Conservation (phyloP, 768 basidiomycete species). For the Lanmaoa rubissima region DNA sequence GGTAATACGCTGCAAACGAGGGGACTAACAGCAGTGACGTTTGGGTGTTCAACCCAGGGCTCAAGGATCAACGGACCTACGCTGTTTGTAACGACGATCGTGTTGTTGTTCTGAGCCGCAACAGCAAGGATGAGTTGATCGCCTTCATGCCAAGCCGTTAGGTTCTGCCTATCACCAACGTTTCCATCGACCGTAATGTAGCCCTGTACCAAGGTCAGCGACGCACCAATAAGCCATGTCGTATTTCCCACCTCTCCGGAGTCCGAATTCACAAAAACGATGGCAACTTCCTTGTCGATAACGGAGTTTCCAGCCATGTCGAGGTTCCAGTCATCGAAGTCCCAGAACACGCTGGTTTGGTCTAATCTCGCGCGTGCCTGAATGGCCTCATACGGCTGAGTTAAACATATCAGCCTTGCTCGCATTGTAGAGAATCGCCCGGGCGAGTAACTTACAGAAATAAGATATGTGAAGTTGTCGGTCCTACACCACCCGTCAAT, state of each 20-base stretch:
- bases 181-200: not conserved
- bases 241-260: not conserved
- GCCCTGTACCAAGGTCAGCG: not conserved
- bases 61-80: not conserved
- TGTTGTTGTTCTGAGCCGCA: not conserved
- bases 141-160: not conserved
- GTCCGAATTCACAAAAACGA: not conserved
- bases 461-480: not conserved
- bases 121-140: not conserved
- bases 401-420: not conserved
- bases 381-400: not conserved
- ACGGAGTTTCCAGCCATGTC: not conserved
- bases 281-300: not conserved
- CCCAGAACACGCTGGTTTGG: not conserved
- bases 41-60: not conserved
- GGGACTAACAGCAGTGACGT: not conserved
- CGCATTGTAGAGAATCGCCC: not conserved
- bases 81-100: not conserved
- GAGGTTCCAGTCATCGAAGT: not conserved
- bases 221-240: not conserved
- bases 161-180: not conserved
- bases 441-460: not conserved
- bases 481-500: not conserved
- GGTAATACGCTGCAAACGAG: not conserved
- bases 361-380: not conserved